A percentile compares a stretch with the other conserved stretches of the same genome.
Evolutionary conservation across 2,329 filamentous ascomycete species (phyloP).

Genomic region (Penicillium fuscoglaucum): DNA sequence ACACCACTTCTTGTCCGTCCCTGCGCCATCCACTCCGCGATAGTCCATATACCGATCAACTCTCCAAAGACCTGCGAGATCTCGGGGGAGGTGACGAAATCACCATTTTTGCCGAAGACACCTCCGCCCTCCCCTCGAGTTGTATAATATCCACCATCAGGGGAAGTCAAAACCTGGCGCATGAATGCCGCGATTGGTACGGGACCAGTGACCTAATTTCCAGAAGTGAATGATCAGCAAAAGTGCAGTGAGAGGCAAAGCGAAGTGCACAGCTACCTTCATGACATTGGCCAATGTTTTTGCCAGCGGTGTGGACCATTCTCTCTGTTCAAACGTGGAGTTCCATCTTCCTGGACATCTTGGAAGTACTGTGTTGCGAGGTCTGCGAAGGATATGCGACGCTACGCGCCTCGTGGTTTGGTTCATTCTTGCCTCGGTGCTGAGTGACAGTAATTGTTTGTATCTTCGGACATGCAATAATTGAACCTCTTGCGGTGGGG

Average conservation of each 20-base stretch:
- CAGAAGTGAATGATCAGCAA: slow-evolving; percentile 4
- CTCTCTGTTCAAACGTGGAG: slow-evolving; percentile 47
- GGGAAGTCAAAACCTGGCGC: slow-evolving; percentile 95
- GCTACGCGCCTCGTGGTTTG: slow-evolving; percentile 30
- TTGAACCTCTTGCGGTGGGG: fast-evolving
- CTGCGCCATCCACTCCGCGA: slow-evolving; percentile 95
- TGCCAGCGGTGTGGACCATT: slow-evolving; percentile 91
- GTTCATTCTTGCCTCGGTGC: slow-evolving; percentile 28
- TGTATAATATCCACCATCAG: slow-evolving; percentile 92
- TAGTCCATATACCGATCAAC: slow-evolving; percentile 88
- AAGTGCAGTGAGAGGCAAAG: neutral
- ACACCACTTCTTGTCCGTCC: slow-evolving; percentile 71
- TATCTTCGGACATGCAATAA: neutral
- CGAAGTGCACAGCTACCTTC: slow-evolving; percentile 57
- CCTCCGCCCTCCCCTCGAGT: slow-evolving; percentile 68
- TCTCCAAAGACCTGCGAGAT: slow-evolving; percentile 98
- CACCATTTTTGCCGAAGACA: slow-evolving; percentile 88
- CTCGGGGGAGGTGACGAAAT: slow-evolving; percentile 96
- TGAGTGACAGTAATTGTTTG: neutral
- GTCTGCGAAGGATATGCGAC: slow-evolving; percentile 27
- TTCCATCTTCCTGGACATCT: slow-evolving; percentile 31
- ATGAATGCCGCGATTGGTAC: slow-evolving; percentile 92
- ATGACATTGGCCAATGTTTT: slow-evolving; percentile 86
- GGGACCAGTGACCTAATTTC: slow-evolving; percentile 75
- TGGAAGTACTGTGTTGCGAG: slow-evolving; percentile 18